Evolutionary conservation across 1,139 yeast species (phyloP), one percentile per base, ranked within the genome.

Genomic region (Candida anutae): DNA sequence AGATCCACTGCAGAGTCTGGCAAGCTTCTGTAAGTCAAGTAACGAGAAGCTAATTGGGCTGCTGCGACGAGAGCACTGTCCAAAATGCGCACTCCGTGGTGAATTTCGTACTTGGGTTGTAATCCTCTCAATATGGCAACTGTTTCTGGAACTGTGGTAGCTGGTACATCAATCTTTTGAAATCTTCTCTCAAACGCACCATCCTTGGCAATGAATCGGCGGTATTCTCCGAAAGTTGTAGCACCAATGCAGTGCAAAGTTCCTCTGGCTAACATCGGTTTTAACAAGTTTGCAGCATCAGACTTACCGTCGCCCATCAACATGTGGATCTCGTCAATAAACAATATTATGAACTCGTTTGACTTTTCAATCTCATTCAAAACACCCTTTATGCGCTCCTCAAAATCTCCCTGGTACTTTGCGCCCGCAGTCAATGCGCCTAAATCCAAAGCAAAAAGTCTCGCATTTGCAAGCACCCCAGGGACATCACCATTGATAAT

Each of bases 361-460:
- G 95, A 77, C 42, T 85, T 83, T 52, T 85, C 95, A 45, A 90
- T 82, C 46, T 93, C 99, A 51, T 77, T 83, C 49, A 90, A 66
- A 14, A 90, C 98, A 38, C 97, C 97, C 60, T 93, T 90, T 47
- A 90, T 70, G 59, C 99, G 77, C 61, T 90, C 99, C 63, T 90
- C 99, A 49, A 90, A 90, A 51, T 90, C 98, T 58, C 99, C 99
- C 57, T 88, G 94, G 56, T 85, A 88, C 53, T 90, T 90, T 30
- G 98, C 97, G 56, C 99, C 99, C 5, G 98, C 98, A 33, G 94
- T 88, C 46, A 90, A 72, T 1, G 98, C 93, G 39, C 97, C 97
- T 43, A 90, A 69, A 54, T 90, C 98, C 38, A 90, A 69, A 10
- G 96, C 83, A 54, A 79, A 87, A 32, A 90, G 66, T 40, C 80